A percentile compares a stretch with the other conserved stretches of the same genome.
Conservation (phyloP, 1,139 yeast genomes). For the Meyerozyma athensensis region DNA sequence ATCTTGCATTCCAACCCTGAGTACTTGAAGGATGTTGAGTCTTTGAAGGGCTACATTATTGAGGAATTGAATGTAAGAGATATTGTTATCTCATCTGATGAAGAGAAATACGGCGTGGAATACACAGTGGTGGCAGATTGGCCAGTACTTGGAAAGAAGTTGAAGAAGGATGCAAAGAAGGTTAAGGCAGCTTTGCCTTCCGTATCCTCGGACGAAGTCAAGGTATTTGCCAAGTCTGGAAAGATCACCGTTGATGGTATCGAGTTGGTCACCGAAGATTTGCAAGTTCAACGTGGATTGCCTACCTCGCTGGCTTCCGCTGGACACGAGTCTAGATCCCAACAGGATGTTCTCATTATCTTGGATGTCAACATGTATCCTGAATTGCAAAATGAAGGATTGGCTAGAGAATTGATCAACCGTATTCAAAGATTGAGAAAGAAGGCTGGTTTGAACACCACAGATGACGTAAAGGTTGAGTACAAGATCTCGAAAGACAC, state of each 20-base stretch:
- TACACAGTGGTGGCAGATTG: slow-evolving; percentile 97
- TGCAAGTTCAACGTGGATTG: slow-evolving; percentile 84
- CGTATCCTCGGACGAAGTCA: slow-evolving; percentile 78
- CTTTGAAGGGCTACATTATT: slow-evolving; percentile 70
- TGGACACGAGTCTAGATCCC: slow-evolving; percentile 84
- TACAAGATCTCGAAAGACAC: slow-evolving; percentile 69
- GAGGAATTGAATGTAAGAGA: slow-evolving; percentile 94
- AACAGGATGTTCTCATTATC: slow-evolving; percentile 82
- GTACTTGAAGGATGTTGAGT: slow-evolving; percentile 74
- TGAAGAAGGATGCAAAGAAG: slow-evolving; percentile 87
- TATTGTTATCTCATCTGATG: slow-evolving; percentile 83
- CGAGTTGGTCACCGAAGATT: slow-evolving; percentile 78
- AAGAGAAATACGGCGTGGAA: slow-evolving; percentile 84
- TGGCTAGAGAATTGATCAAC: slow-evolving; percentile 93
- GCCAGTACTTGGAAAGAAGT: slow-evolving; percentile 96
- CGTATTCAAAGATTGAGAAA: slow-evolving; percentile 97
- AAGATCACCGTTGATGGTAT: slow-evolving; percentile 85
- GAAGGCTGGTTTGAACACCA: slow-evolving; percentile 90
- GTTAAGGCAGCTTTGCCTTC: slow-evolving; percentile 91
- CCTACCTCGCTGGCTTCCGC: slow-evolving; percentile 53
- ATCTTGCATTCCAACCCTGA: slow-evolving; percentile 75
- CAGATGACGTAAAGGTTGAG: slow-evolving; percentile 91
- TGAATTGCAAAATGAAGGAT: slow-evolving; percentile 87
- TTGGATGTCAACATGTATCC: slow-evolving; percentile 85
- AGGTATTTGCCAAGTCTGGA: slow-evolving; percentile 67